Base-by-base conservation (phyloP, 2,329 filamentous ascomycete species). In the Aschersonia sp. region DNA sequence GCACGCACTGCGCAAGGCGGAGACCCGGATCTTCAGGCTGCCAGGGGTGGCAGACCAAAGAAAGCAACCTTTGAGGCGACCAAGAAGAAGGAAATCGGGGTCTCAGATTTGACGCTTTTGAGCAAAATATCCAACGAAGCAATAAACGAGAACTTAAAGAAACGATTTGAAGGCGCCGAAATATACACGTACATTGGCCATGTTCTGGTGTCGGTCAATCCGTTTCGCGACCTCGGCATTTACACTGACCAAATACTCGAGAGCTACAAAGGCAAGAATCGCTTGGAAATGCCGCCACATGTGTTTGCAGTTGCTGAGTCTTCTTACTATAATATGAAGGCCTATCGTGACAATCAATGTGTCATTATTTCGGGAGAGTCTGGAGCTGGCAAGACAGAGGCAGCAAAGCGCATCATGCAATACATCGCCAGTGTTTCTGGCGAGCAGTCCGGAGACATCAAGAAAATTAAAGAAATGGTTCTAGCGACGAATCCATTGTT, bases 111-210 rank as follows among this genome's bases (percentile, higher is more conserved):
- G 64, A 98, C 92, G 4, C 74, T 98, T 59, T 84, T 98, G 62
- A 96, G 89, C 74, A 97, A 97, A 68, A 94, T 98, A 55, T 95
- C 89, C 55, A 97, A 98, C 67, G 92, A 98, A 67, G 89, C 91
- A 52, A 98, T 98, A 74, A 98, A 98, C 71, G 92, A 97, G 50
- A 98, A 98, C 66, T 66, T 98, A 65, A 95, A 96, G 75, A 94
- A 97, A 73, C 82, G 92, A 52, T 98, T 98, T 67, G 88, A 97
- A 64, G 89, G 91, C 74, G 84, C 77, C 65, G 91, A 98, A 70
- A 98, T 98, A 65, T 98, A 98, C 72, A 98, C 92, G 61, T 98
- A 98, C 68, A 98, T 98, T 65, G 92, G 92, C 71, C 91, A 97
- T 84, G 92, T 98, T 67, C 69, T 98, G 76, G 92, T 98, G 57